Base-by-base conservation (phyloP, 495 filamentous ascomycete species). In the Lasiosphaeriaceae sp. region DNA sequence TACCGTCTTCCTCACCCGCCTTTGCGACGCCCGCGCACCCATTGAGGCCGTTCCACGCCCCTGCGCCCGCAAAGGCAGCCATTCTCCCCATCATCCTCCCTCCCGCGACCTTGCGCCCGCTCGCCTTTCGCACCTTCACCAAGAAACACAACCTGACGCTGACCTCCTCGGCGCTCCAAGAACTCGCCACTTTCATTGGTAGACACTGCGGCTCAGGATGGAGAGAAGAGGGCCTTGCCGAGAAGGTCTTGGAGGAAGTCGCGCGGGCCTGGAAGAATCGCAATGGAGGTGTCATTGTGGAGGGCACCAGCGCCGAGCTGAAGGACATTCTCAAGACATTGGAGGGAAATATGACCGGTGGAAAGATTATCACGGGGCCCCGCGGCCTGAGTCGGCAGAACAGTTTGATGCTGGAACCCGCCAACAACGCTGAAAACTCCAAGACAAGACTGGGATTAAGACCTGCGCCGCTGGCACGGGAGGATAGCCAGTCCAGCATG, bases 101-200 rank as follows among this genome's bases (percentile, higher is more conserved):
- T 17, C 88, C 91, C 3, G 83, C 89, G 21, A 93, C 90, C 0
- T 78, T 98, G 34, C 83, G 94, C 60, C 95, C 94, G 6, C 78
- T 97, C 34, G 94, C 94, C 41, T 97, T 98, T 69, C 87, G 94
- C 39, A 93, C 90, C 0, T 95, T 98, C 61, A 98, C 94, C 7
- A 96, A 96, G 74, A 98, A 98, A 65, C 90, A 98, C 71, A 93
- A 92, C 68, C 79, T 98, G 37, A 97, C 92, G 0, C 86, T 98
- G 39, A 96, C 90, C 3, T 93, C 93, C 0, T 81, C 91, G 9
- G 90, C 94, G 0, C 79, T 98, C 1, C 84, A 91, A 69, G 82
- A 86, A 11, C 77, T 98, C 21, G 92, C 95, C 12, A 80, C 82
- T 0, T 97, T 97, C 66, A 87, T 97, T 37, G 94, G 94, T 12